Conservation (phyloP, 2,329 filamentous ascomycete species). For the Raffaelea deltoideospora region DNA sequence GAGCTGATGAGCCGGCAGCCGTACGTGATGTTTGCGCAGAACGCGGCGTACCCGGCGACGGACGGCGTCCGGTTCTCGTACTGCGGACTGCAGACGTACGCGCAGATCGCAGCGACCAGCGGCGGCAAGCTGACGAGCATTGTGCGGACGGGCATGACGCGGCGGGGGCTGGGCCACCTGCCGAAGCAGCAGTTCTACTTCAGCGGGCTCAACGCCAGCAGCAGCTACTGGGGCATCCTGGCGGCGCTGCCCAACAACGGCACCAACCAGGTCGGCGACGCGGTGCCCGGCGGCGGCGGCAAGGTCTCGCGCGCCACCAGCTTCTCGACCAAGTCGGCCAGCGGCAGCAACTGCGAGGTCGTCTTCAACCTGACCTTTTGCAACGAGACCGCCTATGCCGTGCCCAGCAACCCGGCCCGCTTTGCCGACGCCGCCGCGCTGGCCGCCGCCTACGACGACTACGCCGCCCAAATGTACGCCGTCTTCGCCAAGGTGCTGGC, state of each 20-base stretch:
- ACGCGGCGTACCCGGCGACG: constrained; percentile 41
- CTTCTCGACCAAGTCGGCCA: constrained; percentile 55
- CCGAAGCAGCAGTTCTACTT: constrained; percentile 86
- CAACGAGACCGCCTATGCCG: constrained; percentile 75
- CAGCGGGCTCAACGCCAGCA: constrained; percentile 54
- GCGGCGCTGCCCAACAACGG: constrained; percentile 53
- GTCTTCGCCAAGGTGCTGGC: constrained; percentile 72
- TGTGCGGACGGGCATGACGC: constrained; percentile 51
- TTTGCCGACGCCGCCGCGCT: constrained; percentile 47
- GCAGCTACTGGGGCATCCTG: constrained; percentile 58
- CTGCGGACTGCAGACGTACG: constrained; percentile 59
- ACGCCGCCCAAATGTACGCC: constrained; percentile 52
- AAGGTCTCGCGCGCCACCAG: constrained; percentile 54
- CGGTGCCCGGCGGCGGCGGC: constrained; percentile 54
- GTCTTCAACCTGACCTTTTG: constrained; percentile 84
- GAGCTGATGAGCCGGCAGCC: constrained; percentile 39
- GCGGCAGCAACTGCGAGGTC: constrained; percentile 66
- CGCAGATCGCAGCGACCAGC: constrained; percentile 45
- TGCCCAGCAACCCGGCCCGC: constrained; percentile 59
- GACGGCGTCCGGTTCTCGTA: constrained; percentile 63
- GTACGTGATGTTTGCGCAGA: constrained; percentile 64
- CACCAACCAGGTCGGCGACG: constrained; percentile 24
- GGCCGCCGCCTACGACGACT: constrained; percentile 60
- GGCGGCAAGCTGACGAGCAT: constrained; percentile 31
- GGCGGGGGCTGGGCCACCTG: constrained; percentile 45